Evolutionary conservation across 208 protist genomes (phyloP), one percentile per base, ranked within the genome.

Genomic region (Leishmania braziliensis): DNA sequence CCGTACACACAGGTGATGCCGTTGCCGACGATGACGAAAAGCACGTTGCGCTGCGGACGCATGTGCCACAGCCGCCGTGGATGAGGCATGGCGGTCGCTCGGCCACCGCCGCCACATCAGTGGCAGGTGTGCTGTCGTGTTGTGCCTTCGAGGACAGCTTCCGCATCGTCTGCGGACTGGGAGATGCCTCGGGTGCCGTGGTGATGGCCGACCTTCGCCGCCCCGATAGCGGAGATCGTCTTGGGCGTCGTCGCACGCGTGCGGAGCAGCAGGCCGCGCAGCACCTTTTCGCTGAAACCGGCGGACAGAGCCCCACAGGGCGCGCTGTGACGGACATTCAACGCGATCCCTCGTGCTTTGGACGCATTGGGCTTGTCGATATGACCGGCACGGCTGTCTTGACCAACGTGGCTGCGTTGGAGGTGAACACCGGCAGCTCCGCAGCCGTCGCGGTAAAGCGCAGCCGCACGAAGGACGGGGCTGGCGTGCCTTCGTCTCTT

Each of bases 81-180:
- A n/a, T 83, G 79, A 43, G 43, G 81, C 70, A 48, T 73, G 71
- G 43, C 62, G 79, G 36, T 53, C 80, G 50, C 65, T 74, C 73
- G 71, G 75, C 65, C 33, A 56, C 36, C 43, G 29, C 73, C 60
- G 46, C 69, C 68, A 69, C 60, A 33, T 78, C 83, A 26, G 73
- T 68, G 0, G 87, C 87, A 0, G 89, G 90, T 5, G 80, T 96
- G n/a, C 78, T 95, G 75, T 94, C 90, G 3, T 96, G 91, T 79
- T 91, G 89, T 69, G 54, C 89, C 1, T 36, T 95, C 50, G 68
- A 80, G 18, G 88, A 90, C 62, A 87, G 69, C 71, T 92, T 89
- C 56, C 93, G 93, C 58, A 90, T 95, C 3, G 88, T 94, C 6
- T 91, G 87, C 54, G 90, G 91, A 9, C 83, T 96, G 18, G 91